Percentiles rank a stretch among this genome's conserved stretches.
Conservation (phyloP, 768 basidiomycete species). For the Kwoniella sp. region DNA sequence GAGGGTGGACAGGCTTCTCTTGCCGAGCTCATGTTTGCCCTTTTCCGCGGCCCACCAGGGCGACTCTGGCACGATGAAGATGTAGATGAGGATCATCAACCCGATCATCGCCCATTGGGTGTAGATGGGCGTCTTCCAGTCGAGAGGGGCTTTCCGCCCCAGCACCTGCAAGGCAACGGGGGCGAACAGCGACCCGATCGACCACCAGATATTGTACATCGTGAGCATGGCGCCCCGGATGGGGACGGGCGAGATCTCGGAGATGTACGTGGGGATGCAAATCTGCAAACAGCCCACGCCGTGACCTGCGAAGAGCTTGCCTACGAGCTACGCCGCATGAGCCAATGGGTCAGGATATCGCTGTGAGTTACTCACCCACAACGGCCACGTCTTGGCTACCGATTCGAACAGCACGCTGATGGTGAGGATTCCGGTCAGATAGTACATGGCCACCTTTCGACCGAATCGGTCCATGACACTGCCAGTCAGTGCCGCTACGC, state of each 20-base stretch:
- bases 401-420: constrained; percentile 3
- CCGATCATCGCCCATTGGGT: constrained; percentile 27
- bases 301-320: constrained; percentile 30
- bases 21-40: constrained; percentile 25
- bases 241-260: constrained; percentile 28
- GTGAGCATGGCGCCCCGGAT: constrained; percentile 27
- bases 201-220: constrained; percentile 22
- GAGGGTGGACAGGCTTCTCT: constrained; percentile 14
- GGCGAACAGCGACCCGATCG: constrained; percentile 30
- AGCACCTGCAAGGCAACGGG: constrained; percentile 28
- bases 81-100: constrained; percentile 13
- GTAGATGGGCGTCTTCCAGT: constrained; percentile 31
- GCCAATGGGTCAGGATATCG: constrained; percentile 16
- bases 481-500: too few relatives aligned
- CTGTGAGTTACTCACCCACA: constrained; percentile 5
- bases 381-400: background rate
- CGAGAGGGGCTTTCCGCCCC: constrained; percentile 16
- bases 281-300: constrained; percentile 37
- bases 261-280: constrained; percentile 28
- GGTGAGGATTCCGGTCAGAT: constrained; percentile 21
- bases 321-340: constrained; percentile 15
- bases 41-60: constrained; percentile 31
- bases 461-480: constrained; percentile 36
- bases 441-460: constrained; percentile 32
- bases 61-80: constrained; percentile 18